Evolutionary conservation across 305 asterid genomes (phyloP).

Genomic region (Solanum aculeatissimum): DNA sequence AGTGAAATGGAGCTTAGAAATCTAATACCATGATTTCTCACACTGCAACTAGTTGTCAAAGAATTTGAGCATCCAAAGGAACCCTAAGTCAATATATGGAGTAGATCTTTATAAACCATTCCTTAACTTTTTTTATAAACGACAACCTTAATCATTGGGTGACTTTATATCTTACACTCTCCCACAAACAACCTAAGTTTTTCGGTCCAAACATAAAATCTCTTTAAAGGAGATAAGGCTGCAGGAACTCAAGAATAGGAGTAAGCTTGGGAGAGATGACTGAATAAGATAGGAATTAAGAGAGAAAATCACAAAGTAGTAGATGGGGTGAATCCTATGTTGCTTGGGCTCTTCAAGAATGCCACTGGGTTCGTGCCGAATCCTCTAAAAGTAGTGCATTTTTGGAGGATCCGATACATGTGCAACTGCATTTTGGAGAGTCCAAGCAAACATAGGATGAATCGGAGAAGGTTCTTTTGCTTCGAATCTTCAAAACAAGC

Average conservation of each 20-base stretch:
- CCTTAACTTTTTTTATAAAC: neutral
- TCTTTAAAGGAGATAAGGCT: neutral
- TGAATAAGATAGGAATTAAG: neutral
- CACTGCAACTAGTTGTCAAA: neutral
- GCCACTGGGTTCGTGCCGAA: neutral
- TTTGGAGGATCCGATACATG: neutral
- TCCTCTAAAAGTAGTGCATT: neutral
- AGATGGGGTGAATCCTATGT: neutral
- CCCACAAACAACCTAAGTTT: neutral
- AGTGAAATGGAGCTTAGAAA: neutral
- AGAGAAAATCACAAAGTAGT: neutral
- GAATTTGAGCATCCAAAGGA: neutral
- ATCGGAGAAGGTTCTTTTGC: too few species aligned
- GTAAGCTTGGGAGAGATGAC: neutral
- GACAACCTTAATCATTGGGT: neutral
- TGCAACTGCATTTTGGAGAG: neutral
- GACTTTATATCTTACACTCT: neutral
- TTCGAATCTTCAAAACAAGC: too few species aligned
- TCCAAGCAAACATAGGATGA: neutral
- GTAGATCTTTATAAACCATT: neutral
- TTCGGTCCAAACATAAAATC: neutral
- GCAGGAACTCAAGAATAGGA: neutral
- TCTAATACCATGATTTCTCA: neutral
- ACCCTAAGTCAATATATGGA: neutral
- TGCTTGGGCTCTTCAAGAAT: neutral